These are phyloP conservation scores for Penicillium atrosanguineum DNA, from an alignment of 495 filamentous ascomycete genomes.

Conservation along the genomic window DNA sequence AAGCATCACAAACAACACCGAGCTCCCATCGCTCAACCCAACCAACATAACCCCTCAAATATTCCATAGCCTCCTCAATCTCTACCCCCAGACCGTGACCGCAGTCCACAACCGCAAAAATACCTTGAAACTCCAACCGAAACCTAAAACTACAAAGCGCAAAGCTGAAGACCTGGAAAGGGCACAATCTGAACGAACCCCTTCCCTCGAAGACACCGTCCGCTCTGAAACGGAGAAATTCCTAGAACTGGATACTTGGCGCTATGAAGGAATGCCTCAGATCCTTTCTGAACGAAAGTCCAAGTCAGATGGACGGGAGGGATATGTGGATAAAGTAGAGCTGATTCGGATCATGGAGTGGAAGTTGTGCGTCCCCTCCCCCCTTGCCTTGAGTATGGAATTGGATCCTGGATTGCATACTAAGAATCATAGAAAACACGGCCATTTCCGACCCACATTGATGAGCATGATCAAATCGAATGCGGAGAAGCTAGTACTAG, in stretches of 20 bases:
- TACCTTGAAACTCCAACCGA: constrained; percentile 21
- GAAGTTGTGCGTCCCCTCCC: constrained; percentile 63
- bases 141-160: constrained; percentile 15
- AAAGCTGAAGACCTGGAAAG: neutral
- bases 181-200: constrained; percentile 4
- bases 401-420: neutral
- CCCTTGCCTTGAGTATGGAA: neutral
- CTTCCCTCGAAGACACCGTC: constrained; percentile 13
- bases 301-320: constrained; percentile 1
- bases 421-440: constrained; percentile 50
- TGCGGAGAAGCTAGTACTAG: constrained; percentile 33
- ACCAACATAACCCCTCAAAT: constrained; percentile 28
- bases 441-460: constrained; percentile 66
- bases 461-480: constrained; percentile 65
- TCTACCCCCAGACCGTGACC: constrained; percentile 31
- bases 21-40: constrained; percentile 20
- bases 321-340: constrained; percentile 32
- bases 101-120: constrained; percentile 25
- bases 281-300: constrained; percentile 11
- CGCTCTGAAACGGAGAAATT: constrained; percentile 23
- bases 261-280: constrained; percentile 32
- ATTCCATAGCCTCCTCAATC: constrained; percentile 29
- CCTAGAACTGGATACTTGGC: constrained; percentile 30
- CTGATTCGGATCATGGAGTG: constrained; percentile 59
- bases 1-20: constrained; percentile 4